phyloP scores from a whole-genome alignment of 257 asterid species.

The Eucommia ulmoides region DNA sequence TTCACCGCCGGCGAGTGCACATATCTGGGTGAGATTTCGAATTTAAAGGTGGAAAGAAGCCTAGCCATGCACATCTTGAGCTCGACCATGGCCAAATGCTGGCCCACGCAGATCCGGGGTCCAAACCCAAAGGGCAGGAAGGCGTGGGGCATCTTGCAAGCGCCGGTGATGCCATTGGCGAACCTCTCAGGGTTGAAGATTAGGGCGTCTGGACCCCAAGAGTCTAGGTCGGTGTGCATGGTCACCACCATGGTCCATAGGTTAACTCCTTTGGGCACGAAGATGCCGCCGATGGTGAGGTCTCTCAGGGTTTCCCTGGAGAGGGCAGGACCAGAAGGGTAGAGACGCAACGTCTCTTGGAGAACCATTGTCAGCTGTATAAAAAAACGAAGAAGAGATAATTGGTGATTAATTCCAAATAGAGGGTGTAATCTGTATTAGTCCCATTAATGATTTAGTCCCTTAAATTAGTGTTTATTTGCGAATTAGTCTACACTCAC shows the following conservation, averaged over 20 bases:
- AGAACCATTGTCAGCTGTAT: constrained; percentile 35
- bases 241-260: constrained; percentile 27
- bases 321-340: constrained; percentile 25
- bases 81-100: background rate
- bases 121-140: constrained; percentile 12
- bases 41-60: background rate
- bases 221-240: constrained; percentile 23
- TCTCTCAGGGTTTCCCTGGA: constrained; percentile 30
- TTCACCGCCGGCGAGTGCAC: background rate
- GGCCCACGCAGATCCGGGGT: background rate
- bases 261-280: constrained; percentile 30
- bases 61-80: background rate
- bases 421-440: background rate
- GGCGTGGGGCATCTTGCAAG: constrained; percentile 32
- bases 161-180: constrained; percentile 29
- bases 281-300: constrained; percentile 22
- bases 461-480: background rate
- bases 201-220: constrained; percentile 38
- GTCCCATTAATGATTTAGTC: no score
- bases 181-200: constrained; percentile 36
- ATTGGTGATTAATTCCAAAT: background rate
- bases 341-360: constrained; percentile 37
- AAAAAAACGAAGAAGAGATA: background rate
- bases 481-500: background rate
- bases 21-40: background rate